Evolutionary conservation across 495 filamentous ascomycete species (phyloP).

Genomic region (Cryomyces antarcticus): DNA sequence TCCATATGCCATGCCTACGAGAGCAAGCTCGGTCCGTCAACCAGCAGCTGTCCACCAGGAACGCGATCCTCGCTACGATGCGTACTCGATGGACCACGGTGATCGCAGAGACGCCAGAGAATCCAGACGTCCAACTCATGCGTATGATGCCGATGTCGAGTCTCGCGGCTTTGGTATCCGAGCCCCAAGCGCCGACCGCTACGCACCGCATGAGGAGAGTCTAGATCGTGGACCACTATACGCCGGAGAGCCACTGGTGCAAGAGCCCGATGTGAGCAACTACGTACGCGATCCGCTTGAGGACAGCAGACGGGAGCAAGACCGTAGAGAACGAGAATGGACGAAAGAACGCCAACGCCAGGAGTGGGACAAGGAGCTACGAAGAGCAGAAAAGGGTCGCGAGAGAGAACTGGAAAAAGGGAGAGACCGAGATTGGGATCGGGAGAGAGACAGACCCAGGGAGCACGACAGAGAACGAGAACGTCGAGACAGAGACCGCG

Average conservation of each 20-base stretch:
- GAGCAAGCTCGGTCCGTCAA: conserved; percentile 11
- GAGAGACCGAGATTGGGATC: conserved; percentile 5
- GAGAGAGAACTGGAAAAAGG: conserved; percentile 5
- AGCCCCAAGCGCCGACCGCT: conserved; percentile 7
- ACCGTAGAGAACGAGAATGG: conserved; percentile 1
- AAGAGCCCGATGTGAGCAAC: neutral
- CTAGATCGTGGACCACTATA: conserved; percentile 9
- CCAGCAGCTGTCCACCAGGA: conserved; percentile 12
- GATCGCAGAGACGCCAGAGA: conserved; percentile 9
- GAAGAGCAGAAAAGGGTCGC: neutral
- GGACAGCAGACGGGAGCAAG: neutral
- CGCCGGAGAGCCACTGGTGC: neutral
- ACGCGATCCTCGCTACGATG: conserved; percentile 10
- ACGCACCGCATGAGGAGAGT: conserved; percentile 4
- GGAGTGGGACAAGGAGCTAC: neutral
- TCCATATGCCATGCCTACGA: conserved; percentile 9
- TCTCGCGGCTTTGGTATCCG: conserved; percentile 21
- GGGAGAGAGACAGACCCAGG: conserved; percentile 1
- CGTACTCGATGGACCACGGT: conserved; percentile 8
- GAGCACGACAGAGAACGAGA: conserved; percentile 6
- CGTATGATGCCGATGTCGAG: conserved; percentile 11
- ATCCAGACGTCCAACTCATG: conserved; percentile 5
- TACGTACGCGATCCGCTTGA: neutral
- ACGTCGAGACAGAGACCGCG: conserved; percentile 6
- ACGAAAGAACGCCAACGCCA: neutral